These are phyloP conservation scores for Colletotrichum godetiae DNA, from an alignment of 2,329 filamentous ascomycete genomes.

Conservation along the genomic window DNA sequence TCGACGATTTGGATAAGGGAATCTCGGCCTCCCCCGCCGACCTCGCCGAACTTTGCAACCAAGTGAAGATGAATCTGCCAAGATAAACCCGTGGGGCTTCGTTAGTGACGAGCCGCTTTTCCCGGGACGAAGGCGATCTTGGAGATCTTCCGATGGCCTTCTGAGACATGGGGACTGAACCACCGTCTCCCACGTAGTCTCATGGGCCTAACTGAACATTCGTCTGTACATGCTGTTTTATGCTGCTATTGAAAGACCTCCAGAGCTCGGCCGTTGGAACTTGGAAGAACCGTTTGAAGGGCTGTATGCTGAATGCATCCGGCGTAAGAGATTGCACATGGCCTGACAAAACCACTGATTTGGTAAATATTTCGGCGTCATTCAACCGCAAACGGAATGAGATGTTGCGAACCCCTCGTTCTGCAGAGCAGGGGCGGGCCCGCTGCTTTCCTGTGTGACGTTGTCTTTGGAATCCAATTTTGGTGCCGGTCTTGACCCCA, in stretches of 20 bases:
- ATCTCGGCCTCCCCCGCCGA: not conserved
- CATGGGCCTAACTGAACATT: not conserved
- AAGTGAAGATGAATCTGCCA: not conserved
- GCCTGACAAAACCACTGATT: not conserved
- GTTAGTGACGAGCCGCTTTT: not conserved
- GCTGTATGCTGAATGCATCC: not conserved
- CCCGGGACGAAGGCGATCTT: not conserved
- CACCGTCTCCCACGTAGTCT: not conserved
- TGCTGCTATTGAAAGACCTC: not conserved
- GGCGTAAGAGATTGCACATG: not conserved
- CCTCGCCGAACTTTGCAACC: not conserved
- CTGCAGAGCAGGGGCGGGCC: not conserved
- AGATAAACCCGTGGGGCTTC: not conserved
- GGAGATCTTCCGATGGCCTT: not conserved
- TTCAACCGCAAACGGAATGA: slow-evolving; percentile 20
- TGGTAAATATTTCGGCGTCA: not conserved
- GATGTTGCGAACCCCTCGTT: not conserved
- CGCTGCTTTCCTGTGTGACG: not conserved
- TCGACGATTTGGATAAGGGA: not conserved
- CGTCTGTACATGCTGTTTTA: not conserved
- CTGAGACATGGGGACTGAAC: not conserved
- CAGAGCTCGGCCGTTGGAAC: slow-evolving; percentile 6
- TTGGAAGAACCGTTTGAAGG: not conserved
- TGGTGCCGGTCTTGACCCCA: not conserved
- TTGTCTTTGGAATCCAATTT: not conserved